Evolutionary conservation across 2,329 filamentous ascomycete genomes (phyloP).

Genomic region (Pezicula radicicola): DNA sequence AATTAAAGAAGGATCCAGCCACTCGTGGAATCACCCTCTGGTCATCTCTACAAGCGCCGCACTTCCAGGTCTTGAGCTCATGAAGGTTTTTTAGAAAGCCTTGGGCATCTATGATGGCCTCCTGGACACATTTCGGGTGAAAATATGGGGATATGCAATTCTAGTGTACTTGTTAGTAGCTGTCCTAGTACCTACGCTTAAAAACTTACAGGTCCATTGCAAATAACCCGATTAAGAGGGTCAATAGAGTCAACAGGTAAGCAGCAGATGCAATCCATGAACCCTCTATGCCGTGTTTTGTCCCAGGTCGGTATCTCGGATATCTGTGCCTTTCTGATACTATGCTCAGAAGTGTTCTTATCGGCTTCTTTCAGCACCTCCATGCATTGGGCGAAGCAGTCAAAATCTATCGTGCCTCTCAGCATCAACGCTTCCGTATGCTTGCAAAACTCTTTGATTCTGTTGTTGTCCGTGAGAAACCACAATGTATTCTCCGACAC

Average conservation of each 20-base stretch:
- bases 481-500: slow-evolving; percentile 6
- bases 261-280: neutral
- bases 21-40: neutral
- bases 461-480: slow-evolving; percentile 1
- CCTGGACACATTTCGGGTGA: neutral
- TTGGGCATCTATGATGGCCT: neutral
- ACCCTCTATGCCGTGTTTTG: neutral
- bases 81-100: neutral
- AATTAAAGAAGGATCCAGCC: neutral
- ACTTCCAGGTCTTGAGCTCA: neutral
- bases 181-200: neutral
- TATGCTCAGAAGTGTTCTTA: neutral
- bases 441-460: slow-evolving; percentile 8
- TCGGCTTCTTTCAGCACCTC: slow-evolving; percentile 1
- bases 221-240: neutral
- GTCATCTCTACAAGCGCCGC: neutral
- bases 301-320: neutral
- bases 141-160: neutral
- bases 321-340: neutral
- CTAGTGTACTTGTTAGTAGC: neutral
- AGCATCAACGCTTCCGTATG: slow-evolving; percentile 1
- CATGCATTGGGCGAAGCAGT: slow-evolving; percentile 2
- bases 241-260: neutral
- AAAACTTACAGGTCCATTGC: neutral
- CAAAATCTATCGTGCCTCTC: neutral